These are phyloP conservation scores for Kernera saxatilis DNA, from an alignment of 345 rosid genomes.

Conservation along the genomic window DNA sequence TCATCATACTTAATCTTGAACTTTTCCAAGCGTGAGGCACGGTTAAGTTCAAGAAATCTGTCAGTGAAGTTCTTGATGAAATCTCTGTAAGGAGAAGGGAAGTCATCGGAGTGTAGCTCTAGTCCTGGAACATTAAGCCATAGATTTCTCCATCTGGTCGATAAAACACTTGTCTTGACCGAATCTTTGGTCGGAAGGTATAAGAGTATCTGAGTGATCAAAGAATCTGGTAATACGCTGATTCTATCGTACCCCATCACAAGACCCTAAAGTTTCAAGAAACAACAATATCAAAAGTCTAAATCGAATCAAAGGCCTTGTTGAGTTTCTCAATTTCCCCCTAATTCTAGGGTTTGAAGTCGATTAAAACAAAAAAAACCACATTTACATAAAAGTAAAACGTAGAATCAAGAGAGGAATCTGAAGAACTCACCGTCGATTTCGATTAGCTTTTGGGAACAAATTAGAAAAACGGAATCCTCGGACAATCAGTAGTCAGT, in stretches of 20 bases:
- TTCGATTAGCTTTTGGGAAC: too few species aligned
- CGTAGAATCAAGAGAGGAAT: neutral
- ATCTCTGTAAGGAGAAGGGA: neutral
- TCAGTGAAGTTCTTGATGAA: neutral
- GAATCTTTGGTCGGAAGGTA: slow-evolving; percentile 6
- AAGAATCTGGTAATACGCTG: slow-evolving; percentile 14
- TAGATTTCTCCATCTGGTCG: slow-evolving; percentile 1
- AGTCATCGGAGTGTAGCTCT: neutral
- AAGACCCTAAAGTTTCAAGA: neutral
- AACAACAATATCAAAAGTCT: neutral
- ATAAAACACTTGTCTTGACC: slow-evolving; percentile 7
- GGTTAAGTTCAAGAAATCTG: neutral
- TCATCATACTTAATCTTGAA: neutral
- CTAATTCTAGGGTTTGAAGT: too few species aligned
- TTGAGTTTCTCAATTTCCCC: too few species aligned
- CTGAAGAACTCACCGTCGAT: neutral
- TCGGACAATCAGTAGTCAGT: too few species aligned
- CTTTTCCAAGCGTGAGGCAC: neutral
- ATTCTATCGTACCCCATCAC: neutral
- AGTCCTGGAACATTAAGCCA: slow-evolving; percentile 9
- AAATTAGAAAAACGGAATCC: neutral
- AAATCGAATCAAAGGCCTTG: too few species aligned
- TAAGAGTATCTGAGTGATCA: slow-evolving; percentile 10
- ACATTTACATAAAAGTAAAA: too few species aligned
- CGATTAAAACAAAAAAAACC: too few species aligned